Evolutionary conservation across 2,329 filamentous ascomycete genomes (phyloP).

Genomic region (Beauveria medogensis): DNA sequence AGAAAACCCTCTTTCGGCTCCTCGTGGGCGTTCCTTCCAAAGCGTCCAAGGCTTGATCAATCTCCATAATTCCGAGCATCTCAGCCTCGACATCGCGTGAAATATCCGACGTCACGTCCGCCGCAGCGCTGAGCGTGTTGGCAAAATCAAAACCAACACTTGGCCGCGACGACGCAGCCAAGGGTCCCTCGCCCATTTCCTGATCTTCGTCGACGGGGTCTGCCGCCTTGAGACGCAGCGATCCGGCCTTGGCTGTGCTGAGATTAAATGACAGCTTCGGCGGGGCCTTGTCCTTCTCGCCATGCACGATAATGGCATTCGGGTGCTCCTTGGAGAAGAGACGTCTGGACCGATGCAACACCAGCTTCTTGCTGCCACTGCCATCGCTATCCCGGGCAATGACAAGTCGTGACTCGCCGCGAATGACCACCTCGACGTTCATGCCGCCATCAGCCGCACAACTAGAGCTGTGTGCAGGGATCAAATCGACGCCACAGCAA

Average conservation of each 20-base stretch:
- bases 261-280: slow-evolving; percentile 42
- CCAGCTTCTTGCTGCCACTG: slow-evolving; percentile 35
- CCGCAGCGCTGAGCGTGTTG: slow-evolving; percentile 42
- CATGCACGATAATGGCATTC: slow-evolving; percentile 49
- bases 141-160: slow-evolving; percentile 41
- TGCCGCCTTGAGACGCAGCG: slow-evolving; percentile 24
- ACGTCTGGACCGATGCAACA: slow-evolving; percentile 28
- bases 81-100: slow-evolving; percentile 49
- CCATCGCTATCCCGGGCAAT: slow-evolving; percentile 47
- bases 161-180: slow-evolving; percentile 23
- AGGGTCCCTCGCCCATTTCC: slow-evolving; percentile 13
- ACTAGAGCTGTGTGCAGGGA: slow-evolving; percentile 26
- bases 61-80: slow-evolving; percentile 58
- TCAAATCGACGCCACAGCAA: slow-evolving; percentile 42
- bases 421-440: slow-evolving; percentile 45
- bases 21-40: slow-evolving; percentile 43
- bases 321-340: slow-evolving; percentile 33
- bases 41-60: slow-evolving; percentile 50
- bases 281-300: slow-evolving; percentile 27
- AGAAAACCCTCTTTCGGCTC: slow-evolving; percentile 44
- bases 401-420: slow-evolving; percentile 48
- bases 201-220: slow-evolving; percentile 20
- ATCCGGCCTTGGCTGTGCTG: slow-evolving; percentile 35
- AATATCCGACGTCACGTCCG: slow-evolving; percentile 43
- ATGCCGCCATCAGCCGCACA: slow-evolving; percentile 29